Evolutionary conservation across 805 yeast species (phyloP).

Genomic region (Kuraishia piskuri): DNA sequence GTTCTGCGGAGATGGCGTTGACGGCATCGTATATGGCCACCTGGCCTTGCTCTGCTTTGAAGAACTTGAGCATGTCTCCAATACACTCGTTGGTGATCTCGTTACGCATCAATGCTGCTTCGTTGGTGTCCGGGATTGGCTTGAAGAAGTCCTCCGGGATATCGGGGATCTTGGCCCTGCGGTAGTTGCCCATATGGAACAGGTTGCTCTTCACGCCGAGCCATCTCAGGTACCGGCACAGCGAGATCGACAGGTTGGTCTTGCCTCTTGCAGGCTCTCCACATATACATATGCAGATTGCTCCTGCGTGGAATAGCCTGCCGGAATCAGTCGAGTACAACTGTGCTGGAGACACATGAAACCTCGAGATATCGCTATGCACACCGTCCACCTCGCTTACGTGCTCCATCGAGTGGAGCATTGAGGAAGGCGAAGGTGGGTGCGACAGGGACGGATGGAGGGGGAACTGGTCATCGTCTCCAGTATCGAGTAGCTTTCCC

Average conservation of each 20-base stretch:
- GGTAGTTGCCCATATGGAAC: slow-evolving; percentile 87
- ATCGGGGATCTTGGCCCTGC: slow-evolving; percentile 47
- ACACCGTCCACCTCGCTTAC: slow-evolving; percentile 44
- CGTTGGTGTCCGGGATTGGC: slow-evolving; percentile 35
- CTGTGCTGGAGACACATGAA: slow-evolving; percentile 84
- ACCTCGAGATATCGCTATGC: slow-evolving; percentile 51
- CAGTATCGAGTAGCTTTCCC: neutral
- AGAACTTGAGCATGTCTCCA: slow-evolving; percentile 61
- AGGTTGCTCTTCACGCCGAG: slow-evolving; percentile 88
- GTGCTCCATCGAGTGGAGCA: neutral
- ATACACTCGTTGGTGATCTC: slow-evolving; percentile 56
- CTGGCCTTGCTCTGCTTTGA: slow-evolving; percentile 76
- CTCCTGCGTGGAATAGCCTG: slow-evolving; percentile 90
- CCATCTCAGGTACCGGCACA: slow-evolving; percentile 92
- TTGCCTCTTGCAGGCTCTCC: slow-evolving; percentile 97
- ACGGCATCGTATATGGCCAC: slow-evolving; percentile 95
- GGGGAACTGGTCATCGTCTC: slow-evolving; percentile 2
- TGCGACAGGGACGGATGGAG: neutral
- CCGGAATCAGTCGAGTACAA: slow-evolving; percentile 90
- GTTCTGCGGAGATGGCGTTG: slow-evolving; percentile 66
- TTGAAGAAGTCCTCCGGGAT: slow-evolving; percentile 66
- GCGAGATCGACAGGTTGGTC: slow-evolving; percentile 83
- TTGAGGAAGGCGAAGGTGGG: neutral
- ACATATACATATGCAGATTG: slow-evolving; percentile 76
- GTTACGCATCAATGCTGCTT: slow-evolving; percentile 45